Evolutionary conservation across 108 stramenopile genomes (phyloP), one percentile per base, ranked within the genome.

Genomic region (Aurantiochytrium sp.): DNA sequence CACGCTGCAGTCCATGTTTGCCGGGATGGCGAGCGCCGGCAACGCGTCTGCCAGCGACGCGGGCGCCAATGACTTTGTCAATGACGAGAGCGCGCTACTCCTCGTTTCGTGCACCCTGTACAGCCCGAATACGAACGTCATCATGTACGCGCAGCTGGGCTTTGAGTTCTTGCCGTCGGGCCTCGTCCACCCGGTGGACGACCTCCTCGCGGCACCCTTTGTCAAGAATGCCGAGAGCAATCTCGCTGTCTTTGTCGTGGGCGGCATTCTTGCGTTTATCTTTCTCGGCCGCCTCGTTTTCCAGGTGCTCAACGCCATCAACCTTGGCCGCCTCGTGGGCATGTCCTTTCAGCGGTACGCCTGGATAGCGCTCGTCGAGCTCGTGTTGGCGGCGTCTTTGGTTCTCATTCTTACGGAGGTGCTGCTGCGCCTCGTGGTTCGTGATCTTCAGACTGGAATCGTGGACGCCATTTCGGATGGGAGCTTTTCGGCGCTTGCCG

Each of bases 91-190:
- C 45, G 73, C 73, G 42, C 27, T 48, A 19, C 45, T 81, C 19
- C 39, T 81, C n/a, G 32, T 81, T 48, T 81, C 73, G 10, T 41
- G 6, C 17, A 81, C 73, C 15, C n/a, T 81, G 17, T 39, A 30
- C 45, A 81, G 42, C 17, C 73, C 73, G 8, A 81, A 48, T 24
- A 81, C 73, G 0, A 81, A 81, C 1, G 73, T 81, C n/a, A 24
- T 81, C 1, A 81, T 48, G 42, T 37, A 37, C 45, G 12, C 73
- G 73, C 12, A 24, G 17, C 36, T 81, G 21, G 39, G 39, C n/a
- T 48, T 81, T 48, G 73, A 81, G 4, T 81, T 81, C 32, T n/a
- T 81, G 6, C 73, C 73, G 19, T 81, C 73, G 12, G 73, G 73
- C 10, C 73, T 81, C 42, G 73, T 81, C 12, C 39, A 19, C 12